Base-by-base conservation (phyloP, 2,329 filamentous ascomycete species). In the Clonostachys rosea region DNA sequence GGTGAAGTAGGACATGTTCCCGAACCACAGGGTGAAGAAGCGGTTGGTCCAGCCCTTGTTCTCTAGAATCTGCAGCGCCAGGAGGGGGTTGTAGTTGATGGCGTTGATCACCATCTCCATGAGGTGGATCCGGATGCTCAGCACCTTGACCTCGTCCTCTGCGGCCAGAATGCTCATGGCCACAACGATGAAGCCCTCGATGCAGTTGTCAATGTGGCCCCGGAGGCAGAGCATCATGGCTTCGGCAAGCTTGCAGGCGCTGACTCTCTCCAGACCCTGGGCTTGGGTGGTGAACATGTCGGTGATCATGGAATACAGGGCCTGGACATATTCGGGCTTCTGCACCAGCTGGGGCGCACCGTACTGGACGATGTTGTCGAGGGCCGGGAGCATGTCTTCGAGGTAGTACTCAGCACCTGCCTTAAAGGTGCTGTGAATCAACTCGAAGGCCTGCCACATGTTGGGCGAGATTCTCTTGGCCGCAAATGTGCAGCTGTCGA, bases 21-120 rank as follows among this genome's bases (percentile, higher is more conserved):
- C 89, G 67, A 99, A 99, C 94, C 94, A 99, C 49, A 95, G 74
- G 68, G 89, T 96, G 75, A 99, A 99, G 73, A 99, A 99, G 63
- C 95, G 95, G 71, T 97, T 97, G 7, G 94, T 97, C 92, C 91
- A 96, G 50, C 83, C 86, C 60, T 95, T 92, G 46, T 78, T 72
- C 71, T 99, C 94, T n/a, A 99, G 79, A 36, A 96, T 83, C 52
- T 91, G 86, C 18, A 99, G 79, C 20, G 91, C 81, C 50, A 96
- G 76, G 41, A 86, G 70, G 2, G 94, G 91, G 72, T 96, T 96
- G 76, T 99, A 99, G 76, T 97, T 95, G 59, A 97, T 91, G 47
- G 89, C 84, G 68, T 97, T 97, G 75, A 99, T 96, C 49, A 99
- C 84, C 84, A 99, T 95, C 71, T 99, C 94, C 88, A 99, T 95